Percentiles rank a stretch among this genome's conserved stretches.
These are phyloP conservation scores for Trichopus zeylanicus DNA, from an alignment of 116 monocot species.

Conservation along the genomic window DNA sequence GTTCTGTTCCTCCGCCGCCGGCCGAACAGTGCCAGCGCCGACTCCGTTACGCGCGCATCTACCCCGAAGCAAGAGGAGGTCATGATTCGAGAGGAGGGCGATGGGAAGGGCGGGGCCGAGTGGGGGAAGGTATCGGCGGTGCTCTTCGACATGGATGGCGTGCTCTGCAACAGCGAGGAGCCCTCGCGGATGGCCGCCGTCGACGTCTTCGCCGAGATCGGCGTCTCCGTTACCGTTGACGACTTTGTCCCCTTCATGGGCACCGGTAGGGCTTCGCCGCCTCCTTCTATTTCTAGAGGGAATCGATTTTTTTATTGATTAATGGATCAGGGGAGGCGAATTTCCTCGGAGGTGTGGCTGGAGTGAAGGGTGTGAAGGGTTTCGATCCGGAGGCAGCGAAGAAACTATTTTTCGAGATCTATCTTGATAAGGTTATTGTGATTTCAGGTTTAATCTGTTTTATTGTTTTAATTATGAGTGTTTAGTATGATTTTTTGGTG, in stretches of 20 bases:
- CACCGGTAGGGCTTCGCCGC: constrained; percentile 41
- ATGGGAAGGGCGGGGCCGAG: constrained; percentile 5
- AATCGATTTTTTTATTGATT: neutral
- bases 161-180: constrained; percentile 95
- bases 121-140: constrained; percentile 93
- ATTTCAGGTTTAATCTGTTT: neutral
- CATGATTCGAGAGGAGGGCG: constrained; percentile 3
- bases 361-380: constrained; percentile 54
- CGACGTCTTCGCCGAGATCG: constrained; percentile 84
- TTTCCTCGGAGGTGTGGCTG: constrained; percentile 92
- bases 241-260: constrained; percentile 97
- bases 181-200: constrained; percentile 77
- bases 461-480: neutral
- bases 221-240: constrained; percentile 65
- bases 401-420: constrained; percentile 89
- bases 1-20: constrained; percentile 6
- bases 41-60: too few relatives aligned
- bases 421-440: constrained; percentile 73
- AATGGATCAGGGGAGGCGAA: constrained; percentile 71
- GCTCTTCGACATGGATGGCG: constrained; percentile 97
- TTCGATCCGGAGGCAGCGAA: constrained; percentile 69
- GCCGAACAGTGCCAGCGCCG: neutral
- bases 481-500: neutral
- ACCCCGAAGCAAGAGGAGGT: constrained; percentile 22
- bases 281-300: neutral